Percentiles rank a stretch among this genome's conserved stretches.
Conservation (phyloP, 2,329 filamentous ascomycete species). For the Sordariomycetes sp. region DNA sequence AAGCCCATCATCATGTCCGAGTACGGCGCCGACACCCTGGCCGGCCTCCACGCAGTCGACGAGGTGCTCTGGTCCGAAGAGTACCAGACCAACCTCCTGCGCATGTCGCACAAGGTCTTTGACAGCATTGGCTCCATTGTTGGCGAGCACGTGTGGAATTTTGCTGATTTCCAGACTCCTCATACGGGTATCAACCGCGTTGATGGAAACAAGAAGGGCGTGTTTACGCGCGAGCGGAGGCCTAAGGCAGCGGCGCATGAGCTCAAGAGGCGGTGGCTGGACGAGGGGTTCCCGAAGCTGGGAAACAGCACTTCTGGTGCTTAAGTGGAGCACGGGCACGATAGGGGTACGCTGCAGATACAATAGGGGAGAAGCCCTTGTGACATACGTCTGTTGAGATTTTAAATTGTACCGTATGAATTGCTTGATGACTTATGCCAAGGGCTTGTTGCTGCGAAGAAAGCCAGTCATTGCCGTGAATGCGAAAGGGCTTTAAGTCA, state of each 20-base stretch:
- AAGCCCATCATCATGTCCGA: constrained; percentile 16
- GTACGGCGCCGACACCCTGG: constrained; percentile 15
- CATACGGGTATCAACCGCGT: constrained; percentile 8
- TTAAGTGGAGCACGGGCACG: not conserved
- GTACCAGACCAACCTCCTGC: constrained; percentile 12
- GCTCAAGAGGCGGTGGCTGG: constrained; percentile 9
- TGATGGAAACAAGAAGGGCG: constrained; percentile 14
- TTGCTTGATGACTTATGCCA: no score
- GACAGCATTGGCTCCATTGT: constrained; percentile 13
- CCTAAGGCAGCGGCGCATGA: constrained; percentile 9
- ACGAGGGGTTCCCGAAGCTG: constrained; percentile 1
- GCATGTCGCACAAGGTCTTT: constrained; percentile 16
- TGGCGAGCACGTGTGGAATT: constrained; percentile 16
- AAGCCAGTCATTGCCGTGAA: no score
- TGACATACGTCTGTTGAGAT: no score
- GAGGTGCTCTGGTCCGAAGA: constrained; percentile 16
- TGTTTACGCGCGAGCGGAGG: constrained; percentile 11
- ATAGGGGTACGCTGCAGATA: not conserved
- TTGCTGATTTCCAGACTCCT: constrained; percentile 12
- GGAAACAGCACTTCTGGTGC: not conserved
- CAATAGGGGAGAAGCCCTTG: no score
- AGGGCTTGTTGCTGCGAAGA: no score
- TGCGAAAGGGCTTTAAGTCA: no score
- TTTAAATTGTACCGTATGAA: no score
- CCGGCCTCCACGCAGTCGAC: constrained; percentile 13